These are phyloP conservation scores for Paramarasmius palmivorus DNA, from an alignment of 1,284 basidiomycete genomes.

Conservation along the genomic window DNA sequence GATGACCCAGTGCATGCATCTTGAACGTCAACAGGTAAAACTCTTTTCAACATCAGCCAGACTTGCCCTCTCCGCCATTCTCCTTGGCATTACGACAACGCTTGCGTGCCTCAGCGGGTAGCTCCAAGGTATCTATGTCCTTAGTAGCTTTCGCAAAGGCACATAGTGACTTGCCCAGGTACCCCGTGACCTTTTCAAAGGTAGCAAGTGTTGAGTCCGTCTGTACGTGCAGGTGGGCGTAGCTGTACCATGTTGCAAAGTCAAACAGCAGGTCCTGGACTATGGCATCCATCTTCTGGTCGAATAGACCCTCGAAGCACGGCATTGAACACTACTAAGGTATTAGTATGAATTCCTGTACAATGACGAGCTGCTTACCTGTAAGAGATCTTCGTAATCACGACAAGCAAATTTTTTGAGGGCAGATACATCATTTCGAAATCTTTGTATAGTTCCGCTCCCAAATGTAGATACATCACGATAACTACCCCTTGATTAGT, in stretches of 20 bases:
- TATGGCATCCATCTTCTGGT: neutral
- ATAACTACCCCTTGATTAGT: conserved; percentile 13
- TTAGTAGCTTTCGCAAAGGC: no score
- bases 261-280: neutral
- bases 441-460: conserved; percentile 24
- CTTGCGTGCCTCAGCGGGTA: no score
- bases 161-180: no score
- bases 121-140: no score
- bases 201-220: neutral
- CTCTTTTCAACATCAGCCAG: no score
- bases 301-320: neutral
- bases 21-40: no score
- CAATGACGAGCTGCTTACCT: conserved; percentile 21
- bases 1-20: no score
- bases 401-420: conserved; percentile 30
- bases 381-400: conserved; percentile 28
- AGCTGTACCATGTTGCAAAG: neutral
- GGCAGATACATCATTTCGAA: conserved; percentile 27
- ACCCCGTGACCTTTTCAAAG: no score
- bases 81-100: no score
- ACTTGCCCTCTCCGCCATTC: no score
- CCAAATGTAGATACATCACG: conserved; percentile 26
- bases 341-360: neutral
- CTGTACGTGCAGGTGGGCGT: neutral
- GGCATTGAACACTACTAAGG: neutral